A percentile compares a stretch with the other conserved stretches of the same genome.
Conservation (phyloP, 2,329 filamentous ascomycete species). For the Xylaria sp. region DNA sequence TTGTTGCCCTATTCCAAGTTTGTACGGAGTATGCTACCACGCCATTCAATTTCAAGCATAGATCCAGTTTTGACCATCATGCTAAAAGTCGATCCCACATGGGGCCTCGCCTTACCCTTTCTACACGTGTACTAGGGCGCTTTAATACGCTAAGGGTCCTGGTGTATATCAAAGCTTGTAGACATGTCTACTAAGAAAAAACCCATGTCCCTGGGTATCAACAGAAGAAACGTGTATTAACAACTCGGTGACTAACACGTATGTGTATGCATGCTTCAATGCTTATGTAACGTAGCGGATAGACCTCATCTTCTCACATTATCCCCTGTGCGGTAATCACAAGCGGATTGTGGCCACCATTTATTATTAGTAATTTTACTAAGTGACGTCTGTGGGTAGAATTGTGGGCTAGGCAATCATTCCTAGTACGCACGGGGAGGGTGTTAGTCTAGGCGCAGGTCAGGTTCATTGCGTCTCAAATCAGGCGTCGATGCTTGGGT, state of each 20-base stretch:
- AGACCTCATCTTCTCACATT: too few relatives aligned
- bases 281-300: too few relatives aligned
- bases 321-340: too few relatives aligned
- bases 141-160: neutral
- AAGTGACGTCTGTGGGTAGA: neutral
- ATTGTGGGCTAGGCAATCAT: conserved; percentile 10
- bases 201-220: neutral
- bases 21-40: too few relatives aligned
- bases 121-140: neutral
- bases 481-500: neutral
- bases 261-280: neutral
- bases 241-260: neutral
- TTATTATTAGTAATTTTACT: conserved; percentile 9
- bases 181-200: neutral
- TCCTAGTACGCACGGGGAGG: neutral
- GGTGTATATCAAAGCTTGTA: neutral
- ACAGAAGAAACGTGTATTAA: neutral
- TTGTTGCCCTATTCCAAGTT: neutral
- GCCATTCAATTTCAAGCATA: neutral
- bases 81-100: neutral
- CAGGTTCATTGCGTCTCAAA: neutral
- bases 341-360: too few relatives aligned
- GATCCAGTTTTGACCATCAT: neutral
- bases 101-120: neutral
- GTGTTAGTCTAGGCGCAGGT: neutral